Conservation (phyloP, 1,139 yeast genomes). For the Blastobotrys capitulatus region DNA sequence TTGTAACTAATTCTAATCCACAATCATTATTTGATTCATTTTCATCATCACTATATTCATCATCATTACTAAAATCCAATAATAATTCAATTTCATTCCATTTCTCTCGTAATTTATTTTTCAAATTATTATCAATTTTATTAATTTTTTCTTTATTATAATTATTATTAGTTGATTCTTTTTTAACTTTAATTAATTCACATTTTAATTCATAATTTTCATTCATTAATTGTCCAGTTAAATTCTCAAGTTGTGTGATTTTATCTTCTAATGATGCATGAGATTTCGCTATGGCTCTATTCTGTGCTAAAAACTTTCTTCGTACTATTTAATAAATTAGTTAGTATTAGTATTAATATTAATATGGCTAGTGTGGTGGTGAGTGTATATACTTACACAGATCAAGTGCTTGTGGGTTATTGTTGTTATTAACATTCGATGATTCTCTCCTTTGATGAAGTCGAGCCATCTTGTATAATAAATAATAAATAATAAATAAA, state of each 20-base stretch:
- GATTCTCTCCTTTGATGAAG: conserved; percentile 11
- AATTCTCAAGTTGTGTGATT: conserved; percentile 21
- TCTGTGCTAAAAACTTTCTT: conserved; percentile 24
- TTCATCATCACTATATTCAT: not conserved
- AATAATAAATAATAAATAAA: too few relatives aligned
- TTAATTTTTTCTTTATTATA: not conserved
- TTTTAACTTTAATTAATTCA: conserved; percentile 19
- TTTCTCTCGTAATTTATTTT: not conserved
- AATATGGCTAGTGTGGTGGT: not conserved
- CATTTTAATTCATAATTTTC: conserved; percentile 24
- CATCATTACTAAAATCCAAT: conserved; percentile 3
- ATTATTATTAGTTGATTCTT: not conserved
- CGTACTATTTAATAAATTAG: conserved; percentile 14
- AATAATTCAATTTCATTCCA: conserved; percentile 9
- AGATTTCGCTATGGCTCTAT: conserved; percentile 26
- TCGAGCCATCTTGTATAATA: conserved; percentile 9
- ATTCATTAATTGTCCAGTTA: conserved; percentile 19
- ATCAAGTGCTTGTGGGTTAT: conserved; percentile 2
- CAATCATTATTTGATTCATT: conserved; percentile 1
- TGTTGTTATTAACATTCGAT: too few relatives aligned
- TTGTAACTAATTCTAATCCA: conserved; percentile 2
- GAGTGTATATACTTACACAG: not conserved
- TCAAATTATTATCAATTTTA: not conserved
- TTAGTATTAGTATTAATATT: not conserved
- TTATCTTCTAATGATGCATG: conserved; percentile 24